Conservation (phyloP, 768 basidiomycete genomes). For the Pulveroboletus sp. region DNA sequence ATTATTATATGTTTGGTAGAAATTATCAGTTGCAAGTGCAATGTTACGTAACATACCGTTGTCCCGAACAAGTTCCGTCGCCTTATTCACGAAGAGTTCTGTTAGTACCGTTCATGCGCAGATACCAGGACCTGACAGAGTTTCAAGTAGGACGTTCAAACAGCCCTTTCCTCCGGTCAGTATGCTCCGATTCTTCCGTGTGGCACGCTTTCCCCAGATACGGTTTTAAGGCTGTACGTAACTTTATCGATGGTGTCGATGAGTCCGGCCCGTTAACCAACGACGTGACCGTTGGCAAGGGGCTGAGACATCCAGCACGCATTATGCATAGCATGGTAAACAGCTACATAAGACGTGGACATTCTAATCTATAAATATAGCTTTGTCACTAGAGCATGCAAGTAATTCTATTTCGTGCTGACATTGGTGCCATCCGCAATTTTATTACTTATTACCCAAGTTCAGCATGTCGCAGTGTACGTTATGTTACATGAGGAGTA, state of each 20-base stretch:
- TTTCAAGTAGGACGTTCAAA: too few species aligned
- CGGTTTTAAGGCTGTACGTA: too few species aligned
- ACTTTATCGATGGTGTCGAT: constrained; percentile 43
- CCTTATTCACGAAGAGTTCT: too few species aligned
- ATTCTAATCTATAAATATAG: background rate
- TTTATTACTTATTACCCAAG: constrained; percentile 25
- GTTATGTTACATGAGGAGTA: constrained; percentile 31
- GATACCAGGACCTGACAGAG: constrained; percentile 54
- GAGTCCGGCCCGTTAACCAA: constrained; percentile 45
- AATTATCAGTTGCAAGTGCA: constrained; percentile 39
- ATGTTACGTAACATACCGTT: constrained; percentile 52
- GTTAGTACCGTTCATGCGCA: constrained; percentile 67
- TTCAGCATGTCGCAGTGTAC: constrained; percentile 27
- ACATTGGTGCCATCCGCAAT: constrained; percentile 6
- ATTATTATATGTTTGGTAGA: background rate
- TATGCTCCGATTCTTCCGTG: too few species aligned
- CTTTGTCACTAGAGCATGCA: background rate
- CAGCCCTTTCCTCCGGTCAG: too few species aligned
- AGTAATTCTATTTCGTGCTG: constrained; percentile 7
- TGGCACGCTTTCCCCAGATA: too few species aligned
- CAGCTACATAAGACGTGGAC: background rate
- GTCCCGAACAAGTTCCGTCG: constrained; percentile 37
- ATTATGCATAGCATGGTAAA: constrained; percentile 40
- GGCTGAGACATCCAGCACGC: constrained; percentile 60
- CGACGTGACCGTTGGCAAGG: constrained; percentile 53